Base-by-base conservation (phyloP, 768 basidiomycete genomes). In the Boletus rubroflammeus region DNA sequence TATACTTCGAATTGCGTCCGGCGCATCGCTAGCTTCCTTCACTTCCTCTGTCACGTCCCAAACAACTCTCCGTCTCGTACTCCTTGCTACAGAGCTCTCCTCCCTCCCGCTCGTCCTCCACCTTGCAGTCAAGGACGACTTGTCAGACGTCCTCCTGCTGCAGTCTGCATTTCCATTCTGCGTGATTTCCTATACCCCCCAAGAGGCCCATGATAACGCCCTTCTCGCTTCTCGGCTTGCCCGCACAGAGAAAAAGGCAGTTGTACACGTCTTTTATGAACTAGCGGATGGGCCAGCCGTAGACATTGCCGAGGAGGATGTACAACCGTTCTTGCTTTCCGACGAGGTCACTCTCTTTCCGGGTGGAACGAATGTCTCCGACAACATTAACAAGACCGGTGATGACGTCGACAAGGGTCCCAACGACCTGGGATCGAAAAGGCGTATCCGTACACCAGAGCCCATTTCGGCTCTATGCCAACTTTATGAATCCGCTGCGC, bases 201-300 rank as follows among this genome's bases (percentile, higher is more conserved):
- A 93, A 67, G 81, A 93, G 65, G 91, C 93, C 4, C 89, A 96
- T 62, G 91, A 95, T 66, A 86, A 98, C 69, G 89, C 93, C 23
- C 74, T 98, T 34, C 80, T 98, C 17, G 92, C 93, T 14, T 85
- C 90, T 47, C 82, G 86, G 40, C 73, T 98, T 47, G 91, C 96
- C 0, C 78, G 79, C 35, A 69, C 78, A 7, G 83, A 88, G 62
- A 76, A 76, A 51, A 87, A 82, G 61, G 85, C 86, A 6, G 90
- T 96, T n/a, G 76, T 97, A 25, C 96, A 98, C 67, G 84, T 81
- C 14, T 97, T 93, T 71, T 84, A 88, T 62, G 65, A 75, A 8
- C 71, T 65, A 2, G 67, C 67, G 2, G 67, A 73, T 21, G 75
- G 78, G 26, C 58, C 66, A 6, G 65, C 81, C 11, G 72, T 76